Evolutionary conservation across 1,139 yeast genomes (phyloP), one percentile per base, ranked within the genome.

Genomic region (Saccharomyces hybrid): DNA sequence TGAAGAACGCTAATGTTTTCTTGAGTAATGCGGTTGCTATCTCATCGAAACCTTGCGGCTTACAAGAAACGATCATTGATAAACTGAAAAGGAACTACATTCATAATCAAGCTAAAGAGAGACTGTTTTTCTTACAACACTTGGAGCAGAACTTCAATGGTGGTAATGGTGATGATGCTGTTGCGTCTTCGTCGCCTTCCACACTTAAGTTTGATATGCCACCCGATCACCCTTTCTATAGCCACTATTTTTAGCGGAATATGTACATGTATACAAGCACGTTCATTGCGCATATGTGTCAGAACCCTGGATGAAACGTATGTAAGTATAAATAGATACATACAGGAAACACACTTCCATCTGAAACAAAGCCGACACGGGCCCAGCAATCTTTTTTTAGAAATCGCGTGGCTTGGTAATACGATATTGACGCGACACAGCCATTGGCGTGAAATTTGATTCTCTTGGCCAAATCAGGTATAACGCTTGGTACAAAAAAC

Each of bases 61-160:
- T 68, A 46, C 63, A 65, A 50, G 71, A 68, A 50, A 60, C 60
- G 44, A 59, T 68, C 16, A 59, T 62, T 0, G 70, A 68, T 56
- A 66, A 66, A 50, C 56, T 68, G 49, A 64, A 62, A 54, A 57
- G 71, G 42, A 68, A 68, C 55, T 66, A 64, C 50, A 60, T 66
- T 8, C 66, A 51, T 56, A 55, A 57, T 27, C 68, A 68, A 52
- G 66, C 65, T 8, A 44, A 48, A 28, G 53, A 54, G n/a, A 54
- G 65, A 25, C 53, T 59, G 9, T n/a, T 38, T 38, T 38, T 38
- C 23, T 46, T 61, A 8, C 57, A 59, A 23, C 38, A 38, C 32
- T 50, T 47, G 4, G 13, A 25, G 11, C 44, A 54, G 34, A 27
- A 27, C 11, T 23, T 49, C 1, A 48, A 48, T 25, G 44, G n/a